A percentile compares a stretch with the other conserved stretches of the same genome.
phyloP scores from a whole-genome alignment of 2,329 filamentous ascomycete species.

The Scorias spongiosa region DNA sequence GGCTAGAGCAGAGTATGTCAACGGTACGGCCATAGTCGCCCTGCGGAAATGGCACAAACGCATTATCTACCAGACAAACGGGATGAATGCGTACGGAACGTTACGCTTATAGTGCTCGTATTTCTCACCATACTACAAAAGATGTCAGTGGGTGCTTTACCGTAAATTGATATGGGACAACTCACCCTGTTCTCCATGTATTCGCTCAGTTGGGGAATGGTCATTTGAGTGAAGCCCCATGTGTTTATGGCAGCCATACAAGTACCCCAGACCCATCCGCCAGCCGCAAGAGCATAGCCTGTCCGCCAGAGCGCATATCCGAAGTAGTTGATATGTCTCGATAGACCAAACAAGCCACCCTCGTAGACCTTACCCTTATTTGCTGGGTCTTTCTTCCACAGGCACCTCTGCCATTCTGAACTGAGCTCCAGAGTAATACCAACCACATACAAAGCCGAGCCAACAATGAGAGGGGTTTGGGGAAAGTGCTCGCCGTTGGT shows the following conservation, averaged over 20 bases:
- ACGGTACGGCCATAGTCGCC: no score
- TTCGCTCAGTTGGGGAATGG: slow-evolving; percentile 33
- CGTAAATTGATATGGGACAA: neutral
- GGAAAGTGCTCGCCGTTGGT: slow-evolving; percentile 25
- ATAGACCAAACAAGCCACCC: slow-evolving; percentile 33
- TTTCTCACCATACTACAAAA: slow-evolving; percentile 23
- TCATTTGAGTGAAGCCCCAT: slow-evolving; percentile 30
- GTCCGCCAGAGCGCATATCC: slow-evolving; percentile 37
- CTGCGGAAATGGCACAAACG: no score
- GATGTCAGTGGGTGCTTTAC: no score
- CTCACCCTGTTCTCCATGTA: slow-evolving; percentile 31
- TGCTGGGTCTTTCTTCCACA: slow-evolving; percentile 34
- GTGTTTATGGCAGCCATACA: slow-evolving; percentile 27
- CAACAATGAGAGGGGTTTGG: slow-evolving; percentile 31
- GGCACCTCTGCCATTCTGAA: slow-evolving; percentile 41
- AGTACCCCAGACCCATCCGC: slow-evolving; percentile 32
- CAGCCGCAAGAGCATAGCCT: slow-evolving; percentile 33
- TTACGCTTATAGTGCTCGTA: slow-evolving; percentile 23
- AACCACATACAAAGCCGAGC: slow-evolving; percentile 32
- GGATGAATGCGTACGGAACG: slow-evolving; percentile 26
- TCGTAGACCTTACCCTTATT: slow-evolving; percentile 39
- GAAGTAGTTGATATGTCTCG: slow-evolving; percentile 40
- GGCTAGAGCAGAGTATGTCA: no score
- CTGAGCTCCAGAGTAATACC: slow-evolving; percentile 41
- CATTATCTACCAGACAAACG: slow-evolving; percentile 13